Conservation (phyloP, 1,284 basidiomycete species). For the Schizophyllum amplum region DNA sequence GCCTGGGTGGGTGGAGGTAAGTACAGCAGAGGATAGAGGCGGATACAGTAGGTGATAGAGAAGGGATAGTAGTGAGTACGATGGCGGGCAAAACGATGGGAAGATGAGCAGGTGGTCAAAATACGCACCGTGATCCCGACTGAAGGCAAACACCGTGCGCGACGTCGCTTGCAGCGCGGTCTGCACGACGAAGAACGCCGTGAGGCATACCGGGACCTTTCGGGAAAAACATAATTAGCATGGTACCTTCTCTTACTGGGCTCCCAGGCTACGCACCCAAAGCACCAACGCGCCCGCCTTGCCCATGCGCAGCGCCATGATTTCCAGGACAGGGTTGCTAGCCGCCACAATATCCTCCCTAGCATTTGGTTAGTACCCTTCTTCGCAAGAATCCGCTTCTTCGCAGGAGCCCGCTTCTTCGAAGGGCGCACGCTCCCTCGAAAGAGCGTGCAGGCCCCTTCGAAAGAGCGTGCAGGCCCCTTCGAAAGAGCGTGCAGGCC, state of each 20-base stretch:
- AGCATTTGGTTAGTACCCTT: background rate
- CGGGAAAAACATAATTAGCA: background rate
- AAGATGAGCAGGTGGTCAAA: background rate
- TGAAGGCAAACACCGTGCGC: conserved; percentile 85
- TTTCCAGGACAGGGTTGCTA: conserved; percentile 50
- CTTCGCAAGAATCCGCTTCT: too few relatives aligned
- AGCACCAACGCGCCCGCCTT: conserved; percentile 63
- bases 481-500: too few relatives aligned
- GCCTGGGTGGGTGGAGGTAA: conserved; percentile 26
- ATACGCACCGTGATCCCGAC: conserved; percentile 63
- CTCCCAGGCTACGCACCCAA: conserved; percentile 42
- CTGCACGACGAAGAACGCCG: conserved; percentile 80
- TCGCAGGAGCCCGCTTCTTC: too few relatives aligned
- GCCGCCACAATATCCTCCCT: background rate
- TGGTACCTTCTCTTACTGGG: conserved; percentile 9
- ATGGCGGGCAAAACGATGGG: too few relatives aligned
- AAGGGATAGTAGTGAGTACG: too few relatives aligned
- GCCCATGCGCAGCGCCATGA: conserved; percentile 71
- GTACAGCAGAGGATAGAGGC: background rate
- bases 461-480: too few relatives aligned
- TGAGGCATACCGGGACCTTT: conserved; percentile 66
- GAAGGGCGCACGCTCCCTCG: too few relatives aligned
- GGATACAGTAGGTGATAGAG: background rate
- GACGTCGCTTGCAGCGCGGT: conserved; percentile 81
- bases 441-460: too few relatives aligned